phyloP scores from a whole-genome alignment of 2,329 filamentous ascomycete species.

The Alternaria sp. region DNA sequence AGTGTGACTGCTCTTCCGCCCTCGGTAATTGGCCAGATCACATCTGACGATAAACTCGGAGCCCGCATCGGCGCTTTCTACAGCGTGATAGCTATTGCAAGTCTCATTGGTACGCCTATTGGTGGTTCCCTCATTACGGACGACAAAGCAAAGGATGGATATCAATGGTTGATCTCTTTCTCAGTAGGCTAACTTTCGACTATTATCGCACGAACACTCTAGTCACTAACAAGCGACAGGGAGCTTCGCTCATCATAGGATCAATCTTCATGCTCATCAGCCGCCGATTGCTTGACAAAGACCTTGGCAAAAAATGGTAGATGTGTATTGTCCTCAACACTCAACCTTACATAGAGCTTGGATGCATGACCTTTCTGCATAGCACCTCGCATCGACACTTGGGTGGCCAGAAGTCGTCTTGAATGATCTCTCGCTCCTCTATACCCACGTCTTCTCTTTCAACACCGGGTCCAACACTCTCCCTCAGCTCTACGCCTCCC shows the following conservation, averaged over 20 bases:
- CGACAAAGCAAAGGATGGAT: constrained; percentile 27
- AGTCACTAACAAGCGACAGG: constrained; percentile 14
- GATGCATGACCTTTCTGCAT: constrained; percentile 5
- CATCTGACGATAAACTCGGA: constrained; percentile 73
- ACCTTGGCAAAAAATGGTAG: constrained; percentile 25
- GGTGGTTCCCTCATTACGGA: constrained; percentile 58
- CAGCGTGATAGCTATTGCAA: constrained; percentile 68
- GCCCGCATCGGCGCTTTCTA: constrained; percentile 72
- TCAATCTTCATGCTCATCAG: constrained; percentile 33
- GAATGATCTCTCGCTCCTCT: background rate
- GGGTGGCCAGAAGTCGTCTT: constrained; percentile 22
- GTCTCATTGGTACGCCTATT: constrained; percentile 72
- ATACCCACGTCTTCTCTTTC: background rate
- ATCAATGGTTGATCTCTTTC: constrained; percentile 36
- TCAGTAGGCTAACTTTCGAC: constrained; percentile 23
- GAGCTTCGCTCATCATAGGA: constrained; percentile 22
- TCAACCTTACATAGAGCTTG: background rate
- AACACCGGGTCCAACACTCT: constrained; percentile 5
- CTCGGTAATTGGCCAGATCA: constrained; percentile 73
- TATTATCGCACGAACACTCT: background rate
- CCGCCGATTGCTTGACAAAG: constrained; percentile 24
- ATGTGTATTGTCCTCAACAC: background rate
- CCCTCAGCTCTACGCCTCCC: constrained; percentile 26
- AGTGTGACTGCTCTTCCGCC: constrained; percentile 71
- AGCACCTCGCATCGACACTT: constrained; percentile 22